Base-by-base conservation (phyloP, 2,329 filamentous ascomycete species). In the Epicoccum nigrum region DNA sequence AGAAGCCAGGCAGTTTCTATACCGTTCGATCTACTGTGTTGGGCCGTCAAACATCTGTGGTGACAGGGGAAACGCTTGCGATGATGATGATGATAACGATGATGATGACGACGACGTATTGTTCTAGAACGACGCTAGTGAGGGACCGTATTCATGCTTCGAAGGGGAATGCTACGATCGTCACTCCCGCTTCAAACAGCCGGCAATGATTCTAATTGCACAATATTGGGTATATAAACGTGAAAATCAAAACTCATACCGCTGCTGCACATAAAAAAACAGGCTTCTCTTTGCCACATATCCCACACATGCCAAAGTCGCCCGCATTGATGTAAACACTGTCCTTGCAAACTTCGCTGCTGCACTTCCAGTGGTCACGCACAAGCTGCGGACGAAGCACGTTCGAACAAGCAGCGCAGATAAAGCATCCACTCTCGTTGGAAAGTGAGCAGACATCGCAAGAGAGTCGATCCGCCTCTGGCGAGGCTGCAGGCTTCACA, bases 391-490 rank as follows among this genome's bases (percentile, higher is more conserved):
- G 73, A 35, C 83, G 78, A 2, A 93, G 74, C 1, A 92, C 88
- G 58, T 93, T 84, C 19, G 85, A 81, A 69, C 90, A 94, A 45
- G 86, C 80, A 7, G 72, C 73, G 69, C 90, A 94, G 4, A 83
- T 88, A 2, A 84, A 71, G 7, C 82, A 76, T 7, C 67, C 63
- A 0, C 65, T 39, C 5, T 79, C 74, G 65, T 91, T 92, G 42
- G 76, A 74, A 42, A 88, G 82, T 0, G 89, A 91, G 71, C 90
- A 95, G 46, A 88, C 76, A 0, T 80, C 75, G 64, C 89, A 89
- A 15, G 56, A 27, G 0, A 17, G 31, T 13, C 39, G 45, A 16
- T 16, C 41, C 35, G 45, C 48, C 41, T 54, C 45, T 28, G 47
- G 51, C 35, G 44, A 48, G 23, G 34, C 16, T 13, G 19, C 21